phyloP scores from a whole-genome alignment of 345 rosid genomes.

The Brassica incana region DNA sequence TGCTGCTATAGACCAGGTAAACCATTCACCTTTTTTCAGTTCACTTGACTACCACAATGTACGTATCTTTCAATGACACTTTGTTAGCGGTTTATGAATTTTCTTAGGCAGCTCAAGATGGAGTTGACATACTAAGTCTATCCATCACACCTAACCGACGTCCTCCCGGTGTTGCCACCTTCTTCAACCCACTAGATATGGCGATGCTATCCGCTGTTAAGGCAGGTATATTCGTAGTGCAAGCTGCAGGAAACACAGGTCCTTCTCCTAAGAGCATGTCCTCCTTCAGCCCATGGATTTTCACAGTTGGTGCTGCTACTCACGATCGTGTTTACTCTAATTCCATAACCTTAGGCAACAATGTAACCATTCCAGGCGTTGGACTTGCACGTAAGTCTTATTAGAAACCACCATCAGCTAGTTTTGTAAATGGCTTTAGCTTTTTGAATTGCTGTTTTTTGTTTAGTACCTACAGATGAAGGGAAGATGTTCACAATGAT shows the following conservation, averaged over 20 bases:
- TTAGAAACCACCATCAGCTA: background rate
- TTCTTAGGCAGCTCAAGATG: slow-evolving; percentile 95
- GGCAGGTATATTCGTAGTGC: slow-evolving; percentile 92
- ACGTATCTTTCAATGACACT: slow-evolving; percentile 11
- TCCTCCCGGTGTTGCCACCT: slow-evolving; percentile 91
- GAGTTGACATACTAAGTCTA: slow-evolving; percentile 89
- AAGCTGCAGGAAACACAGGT: slow-evolving; percentile 98
- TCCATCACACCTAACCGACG: slow-evolving; percentile 95
- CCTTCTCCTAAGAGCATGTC: slow-evolving; percentile 95
- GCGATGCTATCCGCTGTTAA: slow-evolving; percentile 87
- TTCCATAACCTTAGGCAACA: slow-evolving; percentile 80
- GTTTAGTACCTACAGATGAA: slow-evolving; percentile 62
- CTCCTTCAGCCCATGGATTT: slow-evolving; percentile 99
- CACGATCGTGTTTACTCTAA: slow-evolving; percentile 78
- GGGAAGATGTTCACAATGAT: slow-evolving; percentile 55
- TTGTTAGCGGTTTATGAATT: background rate
- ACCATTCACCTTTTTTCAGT: background rate
- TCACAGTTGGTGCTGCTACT: slow-evolving; percentile 90
- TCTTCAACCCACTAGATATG: slow-evolving; percentile 96
- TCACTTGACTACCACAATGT: background rate
- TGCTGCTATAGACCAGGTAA: slow-evolving; percentile 96
- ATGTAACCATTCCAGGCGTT: slow-evolving; percentile 72
- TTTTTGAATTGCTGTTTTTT: background rate
- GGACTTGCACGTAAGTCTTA: slow-evolving; percentile 88
- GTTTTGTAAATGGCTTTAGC: background rate